phyloP scores from a whole-genome alignment of 1,284 basidiomycete species.

The Xanthoconium separans region DNA sequence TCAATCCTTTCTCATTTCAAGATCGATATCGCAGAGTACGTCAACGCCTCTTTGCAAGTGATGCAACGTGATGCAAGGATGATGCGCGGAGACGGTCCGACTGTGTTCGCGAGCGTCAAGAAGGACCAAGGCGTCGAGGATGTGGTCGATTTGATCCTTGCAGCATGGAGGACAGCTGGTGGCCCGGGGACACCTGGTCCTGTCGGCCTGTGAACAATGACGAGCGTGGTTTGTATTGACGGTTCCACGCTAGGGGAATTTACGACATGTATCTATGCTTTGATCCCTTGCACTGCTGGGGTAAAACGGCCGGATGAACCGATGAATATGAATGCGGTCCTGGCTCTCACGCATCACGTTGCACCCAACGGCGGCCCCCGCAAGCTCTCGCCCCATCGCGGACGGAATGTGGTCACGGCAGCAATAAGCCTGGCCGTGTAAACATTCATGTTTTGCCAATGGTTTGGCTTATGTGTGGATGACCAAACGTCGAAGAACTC shows the following conservation, averaged over 20 bases:
- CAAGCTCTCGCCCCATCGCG: not conserved
- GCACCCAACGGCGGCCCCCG: slow-evolving; percentile 1
- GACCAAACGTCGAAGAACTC: not conserved
- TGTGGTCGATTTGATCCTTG: slow-evolving; percentile 79
- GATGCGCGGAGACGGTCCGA: slow-evolving; percentile 95
- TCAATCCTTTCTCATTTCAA: slow-evolving; percentile 33
- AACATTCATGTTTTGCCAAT: not conserved
- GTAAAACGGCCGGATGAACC: not conserved
- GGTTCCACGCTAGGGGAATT: not conserved
- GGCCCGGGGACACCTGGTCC: slow-evolving; percentile 54
- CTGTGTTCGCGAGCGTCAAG: slow-evolving; percentile 88
- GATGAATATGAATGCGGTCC: not conserved
- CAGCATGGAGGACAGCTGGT: slow-evolving; percentile 81
- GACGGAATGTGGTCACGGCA: not conserved
- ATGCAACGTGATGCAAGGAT: slow-evolving; percentile 92
- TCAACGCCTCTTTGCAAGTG: slow-evolving; percentile 90
- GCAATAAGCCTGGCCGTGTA: not conserved
- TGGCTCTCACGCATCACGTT: slow-evolving; percentile 12
- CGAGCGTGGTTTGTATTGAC: not conserved
- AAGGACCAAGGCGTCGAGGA: slow-evolving; percentile 81
- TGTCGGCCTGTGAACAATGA: slow-evolving; percentile 46
- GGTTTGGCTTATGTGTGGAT: not conserved
- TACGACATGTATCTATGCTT: slow-evolving; percentile 8
- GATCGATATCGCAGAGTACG: slow-evolving; percentile 92
- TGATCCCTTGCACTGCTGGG: not conserved